These are phyloP conservation scores for Diaporthe humulicola DNA, from an alignment of 2,329 filamentous ascomycete species.

Conservation along the genomic window DNA sequence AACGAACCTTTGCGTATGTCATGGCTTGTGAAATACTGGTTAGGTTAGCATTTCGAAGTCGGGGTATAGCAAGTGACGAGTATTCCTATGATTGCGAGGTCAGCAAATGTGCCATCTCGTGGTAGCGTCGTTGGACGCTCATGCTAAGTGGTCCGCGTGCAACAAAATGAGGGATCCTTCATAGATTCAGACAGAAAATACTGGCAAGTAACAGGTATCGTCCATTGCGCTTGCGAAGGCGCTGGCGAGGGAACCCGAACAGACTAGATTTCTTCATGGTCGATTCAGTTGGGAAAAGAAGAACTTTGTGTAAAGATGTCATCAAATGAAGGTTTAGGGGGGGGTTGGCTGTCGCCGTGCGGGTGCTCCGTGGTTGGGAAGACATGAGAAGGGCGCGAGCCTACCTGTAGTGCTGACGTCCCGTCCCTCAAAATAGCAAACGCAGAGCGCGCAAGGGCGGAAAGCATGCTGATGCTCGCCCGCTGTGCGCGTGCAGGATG, in stretches of 20 bases:
- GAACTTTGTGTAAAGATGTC: constrained; percentile 77
- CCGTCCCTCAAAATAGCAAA: not conserved
- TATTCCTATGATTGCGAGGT: constrained; percentile 23
- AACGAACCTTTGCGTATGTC: constrained; percentile 49
- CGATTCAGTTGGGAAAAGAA: constrained; percentile 93
- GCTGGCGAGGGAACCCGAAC: constrained; percentile 66
- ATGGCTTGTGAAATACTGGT: not conserved
- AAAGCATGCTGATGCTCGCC: not conserved
- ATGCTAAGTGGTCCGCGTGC: not conserved
- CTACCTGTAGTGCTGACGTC: constrained; percentile 17
- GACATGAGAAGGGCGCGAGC: not conserved
- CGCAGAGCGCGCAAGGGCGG: not conserved
- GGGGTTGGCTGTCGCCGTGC: constrained; percentile 14
- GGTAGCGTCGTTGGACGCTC: not conserved
- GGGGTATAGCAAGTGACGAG: constrained; percentile 8
- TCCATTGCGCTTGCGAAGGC: constrained; percentile 60
- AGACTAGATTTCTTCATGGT: constrained; percentile 84
- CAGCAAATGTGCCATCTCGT: constrained; percentile 8
- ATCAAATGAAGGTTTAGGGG: constrained; percentile 68
- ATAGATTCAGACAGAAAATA: constrained; percentile 80
- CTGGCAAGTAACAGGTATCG: constrained; percentile 89
- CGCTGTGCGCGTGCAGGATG: not conserved
- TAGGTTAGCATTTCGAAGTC: constrained; percentile 3
- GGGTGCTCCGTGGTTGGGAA: constrained; percentile 28
- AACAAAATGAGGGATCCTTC: constrained; percentile 7